Evolutionary conservation across 305 asterid genomes (phyloP).

Genomic region (Petunia hybrid): DNA sequence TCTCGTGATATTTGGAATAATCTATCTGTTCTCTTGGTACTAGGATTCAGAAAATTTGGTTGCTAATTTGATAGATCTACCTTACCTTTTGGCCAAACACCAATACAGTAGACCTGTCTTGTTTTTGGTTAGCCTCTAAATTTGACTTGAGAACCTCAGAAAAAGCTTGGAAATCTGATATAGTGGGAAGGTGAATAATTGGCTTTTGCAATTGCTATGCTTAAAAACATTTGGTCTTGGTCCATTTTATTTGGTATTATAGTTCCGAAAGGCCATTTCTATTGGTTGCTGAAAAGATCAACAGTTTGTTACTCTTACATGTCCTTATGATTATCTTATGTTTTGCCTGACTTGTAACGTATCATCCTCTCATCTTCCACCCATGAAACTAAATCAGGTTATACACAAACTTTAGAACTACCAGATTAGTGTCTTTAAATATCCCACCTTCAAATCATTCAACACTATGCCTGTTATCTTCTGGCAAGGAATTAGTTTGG

Average conservation of each 20-base stretch:
- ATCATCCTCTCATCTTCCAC: neutral
- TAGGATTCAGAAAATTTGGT: neutral
- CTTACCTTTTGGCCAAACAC: neutral
- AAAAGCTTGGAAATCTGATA: neutral
- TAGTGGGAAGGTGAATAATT: neutral
- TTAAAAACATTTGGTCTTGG: neutral
- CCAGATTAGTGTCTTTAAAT: no score
- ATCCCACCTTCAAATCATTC: no score
- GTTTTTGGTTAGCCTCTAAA: neutral
- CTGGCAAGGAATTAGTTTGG: no score
- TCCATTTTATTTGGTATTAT: neutral
- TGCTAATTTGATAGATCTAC: neutral
- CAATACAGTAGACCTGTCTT: neutral
- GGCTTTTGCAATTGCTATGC: neutral
- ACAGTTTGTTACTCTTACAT: slow-evolving; percentile 11
- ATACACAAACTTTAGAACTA: no score
- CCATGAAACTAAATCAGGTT: no score
- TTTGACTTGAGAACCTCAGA: neutral
- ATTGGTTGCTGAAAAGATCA: slow-evolving; percentile 17
- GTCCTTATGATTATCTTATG: neutral
- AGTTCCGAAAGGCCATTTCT: slow-evolving; percentile 20
- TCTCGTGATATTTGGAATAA: slow-evolving; percentile 25
- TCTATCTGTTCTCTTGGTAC: neutral
- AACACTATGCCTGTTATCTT: no score
- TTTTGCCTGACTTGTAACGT: neutral